Evolutionary conservation across 352 stramenopile genomes (phyloP).

Genomic region (Globisporangium acanthophoron): DNA sequence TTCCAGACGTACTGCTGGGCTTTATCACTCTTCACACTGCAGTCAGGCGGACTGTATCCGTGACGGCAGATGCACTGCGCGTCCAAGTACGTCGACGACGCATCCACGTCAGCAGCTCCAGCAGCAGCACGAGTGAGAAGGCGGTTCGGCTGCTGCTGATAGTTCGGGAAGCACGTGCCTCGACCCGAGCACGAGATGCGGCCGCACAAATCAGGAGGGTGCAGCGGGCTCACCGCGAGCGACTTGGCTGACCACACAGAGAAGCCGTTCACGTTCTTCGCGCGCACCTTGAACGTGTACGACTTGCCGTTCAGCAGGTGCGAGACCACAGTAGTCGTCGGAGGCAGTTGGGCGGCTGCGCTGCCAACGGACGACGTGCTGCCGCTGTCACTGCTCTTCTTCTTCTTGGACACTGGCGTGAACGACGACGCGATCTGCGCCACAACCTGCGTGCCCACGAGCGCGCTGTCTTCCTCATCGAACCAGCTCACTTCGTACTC

Average conservation of each 20-base stretch:
- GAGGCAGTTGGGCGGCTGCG: constrained; percentile 4
- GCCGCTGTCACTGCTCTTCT: constrained; percentile 2
- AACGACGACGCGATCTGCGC: constrained; percentile 17
- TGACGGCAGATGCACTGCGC: constrained; percentile 58
- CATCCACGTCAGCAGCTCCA: background rate
- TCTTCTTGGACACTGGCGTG: constrained; percentile 7
- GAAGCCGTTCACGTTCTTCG: constrained; percentile 54
- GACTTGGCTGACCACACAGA: constrained; percentile 74
- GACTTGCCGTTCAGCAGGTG: constrained; percentile 53
- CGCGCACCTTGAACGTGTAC: constrained; percentile 68
- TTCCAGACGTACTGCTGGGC: constrained; percentile 40
- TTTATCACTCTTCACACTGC: constrained; percentile 41
- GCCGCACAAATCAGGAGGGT: constrained; percentile 64
- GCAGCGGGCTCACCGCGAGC: constrained; percentile 56
- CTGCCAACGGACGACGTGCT: background rate
- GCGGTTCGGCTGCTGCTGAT: constrained; percentile 19
- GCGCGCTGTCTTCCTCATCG: constrained; percentile 35
- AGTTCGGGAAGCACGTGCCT: constrained; percentile 65
- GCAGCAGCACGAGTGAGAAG: background rate
- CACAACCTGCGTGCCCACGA: constrained; percentile 39
- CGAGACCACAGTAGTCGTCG: constrained; percentile 36
- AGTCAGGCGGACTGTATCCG: constrained; percentile 56
- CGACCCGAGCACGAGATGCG: constrained; percentile 55
- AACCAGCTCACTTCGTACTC: constrained; percentile 63
- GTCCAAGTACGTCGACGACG: constrained; percentile 11